phyloP scores from a whole-genome alignment of 345 rosid species.

The Ceriops decandra region DNA sequence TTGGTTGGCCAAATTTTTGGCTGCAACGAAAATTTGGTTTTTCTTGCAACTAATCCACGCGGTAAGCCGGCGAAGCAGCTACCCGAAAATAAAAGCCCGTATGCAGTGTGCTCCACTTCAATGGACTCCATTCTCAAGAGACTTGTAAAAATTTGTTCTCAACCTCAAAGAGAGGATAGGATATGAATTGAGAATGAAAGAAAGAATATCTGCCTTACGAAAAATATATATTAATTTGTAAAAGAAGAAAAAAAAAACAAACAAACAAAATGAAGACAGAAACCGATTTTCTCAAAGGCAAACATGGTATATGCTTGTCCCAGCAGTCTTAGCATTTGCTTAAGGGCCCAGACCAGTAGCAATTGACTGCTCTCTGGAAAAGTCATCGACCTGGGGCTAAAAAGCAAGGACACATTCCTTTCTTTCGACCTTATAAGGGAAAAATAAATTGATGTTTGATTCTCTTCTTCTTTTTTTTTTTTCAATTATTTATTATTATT shows the following conservation, averaged over 20 bases:
- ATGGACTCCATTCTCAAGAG: no score
- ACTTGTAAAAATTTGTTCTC: no score
- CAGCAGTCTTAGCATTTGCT: slow-evolving; percentile 2
- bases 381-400: neutral
- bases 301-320: slow-evolving; percentile 8
- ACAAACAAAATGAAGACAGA: neutral
- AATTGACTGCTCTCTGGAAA: neutral
- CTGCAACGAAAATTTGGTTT: neutral
- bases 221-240: neutral
- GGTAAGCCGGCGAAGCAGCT: neutral
- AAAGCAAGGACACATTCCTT: slow-evolving; percentile 5
- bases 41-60: neutral
- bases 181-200: neutral
- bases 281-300: neutral
- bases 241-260: no score
- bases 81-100: no score
- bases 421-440: slow-evolving; percentile 5
- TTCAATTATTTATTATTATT: neutral
- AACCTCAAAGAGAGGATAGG: neutral
- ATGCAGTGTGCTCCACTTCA: no score
- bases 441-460: neutral
- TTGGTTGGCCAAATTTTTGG: neutral
- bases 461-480: no score
- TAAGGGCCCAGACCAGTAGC: neutral
- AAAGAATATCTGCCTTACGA: neutral